Evolutionary conservation across 805 yeast genomes (phyloP), one percentile per base, ranked within the genome.

Genomic region (Diddensiella santjacobensis): DNA sequence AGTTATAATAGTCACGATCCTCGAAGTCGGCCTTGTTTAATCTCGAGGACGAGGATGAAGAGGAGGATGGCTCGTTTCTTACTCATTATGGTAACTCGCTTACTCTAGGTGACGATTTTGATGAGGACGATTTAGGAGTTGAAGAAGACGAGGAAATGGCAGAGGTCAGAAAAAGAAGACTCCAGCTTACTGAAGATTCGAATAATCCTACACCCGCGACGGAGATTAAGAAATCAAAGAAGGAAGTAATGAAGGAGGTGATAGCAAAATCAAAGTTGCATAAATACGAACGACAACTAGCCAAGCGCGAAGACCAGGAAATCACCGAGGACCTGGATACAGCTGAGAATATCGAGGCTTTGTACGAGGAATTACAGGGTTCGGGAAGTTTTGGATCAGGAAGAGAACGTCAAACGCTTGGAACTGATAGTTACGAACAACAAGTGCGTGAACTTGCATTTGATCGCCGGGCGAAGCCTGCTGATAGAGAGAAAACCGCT

Each of bases 51-150:
- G 70, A 64, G 13, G 77, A 67, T 17, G 68, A 59, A 6, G 75
- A 62, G 18, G 70, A 63, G 17, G 76, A 65, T 18, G 67, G 59
- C 10, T 60, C 54, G 48, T 72, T 73, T 0, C 75, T 91, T 49
- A 89, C 96, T 0, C 97, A 90, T 67, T 78, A 74, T 40, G 96
- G 96, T 17, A 78, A 83, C 56, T 70, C 84, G 0, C 70, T 89
- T 36, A 68, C 83, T 0, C 65, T 80, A 26, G 77, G 72, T n/a
- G 85, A 79, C 51, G 81, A 74, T 51, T 75, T 75, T 45, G 73
- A 72, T 26, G 78, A 71, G 29, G 80, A 73, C 23, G 80, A 71
- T 52, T 58, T 70, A 33, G 71, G 71, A 3, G 48, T 63, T 6
- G 69, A 64, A 17, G 71, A 66, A 6, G 66, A 57, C 26, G 70